A percentile compares a stretch with the other conserved stretches of the same genome.
Evolutionary conservation across 192 early-diverging fungal genomes (phyloP).

Genomic region (Polychytrium aggregatum): DNA sequence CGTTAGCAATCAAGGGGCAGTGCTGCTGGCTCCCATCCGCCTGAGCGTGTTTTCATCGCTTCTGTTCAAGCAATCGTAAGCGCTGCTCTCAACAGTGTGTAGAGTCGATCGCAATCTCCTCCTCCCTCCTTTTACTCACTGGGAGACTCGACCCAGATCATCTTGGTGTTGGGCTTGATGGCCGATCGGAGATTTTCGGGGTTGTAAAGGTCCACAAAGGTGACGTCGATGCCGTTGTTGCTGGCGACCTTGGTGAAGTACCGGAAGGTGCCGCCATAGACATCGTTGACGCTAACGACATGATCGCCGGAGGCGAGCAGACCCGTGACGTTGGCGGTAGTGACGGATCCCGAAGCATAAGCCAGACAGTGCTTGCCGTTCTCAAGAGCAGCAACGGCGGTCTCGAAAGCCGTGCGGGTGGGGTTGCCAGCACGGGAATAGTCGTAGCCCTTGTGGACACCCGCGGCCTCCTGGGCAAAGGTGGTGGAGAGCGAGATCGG

Average conservation of each 20-base stretch:
- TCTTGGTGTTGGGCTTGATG: conserved; percentile 67
- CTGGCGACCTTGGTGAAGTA: conserved; percentile 39
- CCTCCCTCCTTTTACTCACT: too few species aligned
- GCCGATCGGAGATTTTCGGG: conserved; percentile 52
- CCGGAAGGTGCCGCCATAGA: conserved; percentile 73
- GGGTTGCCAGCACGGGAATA: conserved; percentile 97
- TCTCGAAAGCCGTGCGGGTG: conserved; percentile 75
- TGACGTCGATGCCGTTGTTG: conserved; percentile 67
- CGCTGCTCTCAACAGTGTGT: too few species aligned
- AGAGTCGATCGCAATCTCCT: too few species aligned
- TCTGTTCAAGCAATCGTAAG: too few species aligned
- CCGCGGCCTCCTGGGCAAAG: conserved; percentile 86
- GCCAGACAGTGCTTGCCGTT: conserved; percentile 76
- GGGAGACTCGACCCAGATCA: conserved; percentile 84
- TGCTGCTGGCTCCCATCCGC: too few species aligned
- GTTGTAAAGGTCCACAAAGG: conserved; percentile 76
- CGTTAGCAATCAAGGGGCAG: too few species aligned
- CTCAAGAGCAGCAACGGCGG: conserved; percentile 86
- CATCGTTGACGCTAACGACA: conserved; percentile 85
- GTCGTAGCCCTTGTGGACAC: conserved; percentile 83
- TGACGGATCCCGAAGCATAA: conserved; percentile 36
- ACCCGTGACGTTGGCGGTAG: conserved; percentile 79
- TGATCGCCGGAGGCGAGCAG: conserved; percentile 73
- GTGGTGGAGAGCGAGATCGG: conserved; percentile 92
- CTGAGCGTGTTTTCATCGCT: too few species aligned